Conservation (phyloP, 805 yeast genomes). For the Dipodascus albidus region DNA sequence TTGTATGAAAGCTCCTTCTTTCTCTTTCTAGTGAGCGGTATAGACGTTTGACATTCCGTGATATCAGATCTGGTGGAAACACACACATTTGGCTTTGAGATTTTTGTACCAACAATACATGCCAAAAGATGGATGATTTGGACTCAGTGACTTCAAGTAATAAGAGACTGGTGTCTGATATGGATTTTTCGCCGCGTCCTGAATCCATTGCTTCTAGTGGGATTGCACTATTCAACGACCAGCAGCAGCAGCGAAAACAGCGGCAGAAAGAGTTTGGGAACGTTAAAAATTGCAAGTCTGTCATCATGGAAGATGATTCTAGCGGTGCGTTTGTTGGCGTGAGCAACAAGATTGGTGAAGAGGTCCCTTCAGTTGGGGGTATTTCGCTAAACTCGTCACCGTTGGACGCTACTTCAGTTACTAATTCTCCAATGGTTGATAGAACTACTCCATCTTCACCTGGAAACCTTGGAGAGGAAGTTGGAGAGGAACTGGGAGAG, state of each 20-base stretch:
- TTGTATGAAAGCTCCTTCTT: not conserved
- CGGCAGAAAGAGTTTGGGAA: not conserved
- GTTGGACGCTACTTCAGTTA: not conserved
- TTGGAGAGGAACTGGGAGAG: no score
- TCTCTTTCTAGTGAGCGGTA: not conserved
- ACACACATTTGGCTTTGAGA: no score
- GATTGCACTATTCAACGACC: not conserved
- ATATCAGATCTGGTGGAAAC: no score
- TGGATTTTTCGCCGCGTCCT: constrained; percentile 1
- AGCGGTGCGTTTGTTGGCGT: not conserved
- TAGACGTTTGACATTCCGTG: no score
- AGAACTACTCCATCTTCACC: not conserved
- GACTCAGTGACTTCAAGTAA: not conserved
- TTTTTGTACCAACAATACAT: not conserved
- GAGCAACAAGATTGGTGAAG: not conserved
- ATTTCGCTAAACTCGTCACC: not conserved
- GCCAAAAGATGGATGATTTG: not conserved
- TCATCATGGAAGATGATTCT: not conserved
- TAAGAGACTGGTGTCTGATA: not conserved
- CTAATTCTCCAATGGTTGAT: not conserved
- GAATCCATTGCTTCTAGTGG: constrained; percentile 1
- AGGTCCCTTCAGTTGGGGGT: not conserved
- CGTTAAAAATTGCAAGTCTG: not conserved
- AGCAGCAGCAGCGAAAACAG: not conserved
- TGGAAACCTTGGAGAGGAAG: no score